Conservation (phyloP, 805 yeast species). For the Candida manassasensis region DNA sequence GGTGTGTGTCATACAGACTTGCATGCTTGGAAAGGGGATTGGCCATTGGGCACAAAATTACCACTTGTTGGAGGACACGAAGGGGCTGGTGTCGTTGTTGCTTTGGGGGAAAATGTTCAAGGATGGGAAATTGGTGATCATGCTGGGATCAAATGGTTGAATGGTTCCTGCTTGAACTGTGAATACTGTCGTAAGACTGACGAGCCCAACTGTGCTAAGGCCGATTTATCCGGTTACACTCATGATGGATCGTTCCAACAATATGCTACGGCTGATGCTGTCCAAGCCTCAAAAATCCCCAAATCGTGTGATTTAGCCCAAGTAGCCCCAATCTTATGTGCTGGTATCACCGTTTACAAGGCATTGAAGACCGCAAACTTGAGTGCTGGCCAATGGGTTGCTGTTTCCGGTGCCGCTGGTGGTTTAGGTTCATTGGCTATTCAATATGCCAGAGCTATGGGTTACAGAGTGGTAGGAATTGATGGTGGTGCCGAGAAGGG, state of each 20-base stretch:
- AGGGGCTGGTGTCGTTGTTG: constrained; percentile 85
- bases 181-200: constrained; percentile 64
- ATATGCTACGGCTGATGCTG: constrained; percentile 83
- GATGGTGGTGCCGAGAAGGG: constrained; percentile 67
- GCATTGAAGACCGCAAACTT: constrained; percentile 77
- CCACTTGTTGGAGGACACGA: constrained; percentile 88
- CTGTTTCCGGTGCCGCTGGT: constrained; percentile 76
- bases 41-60: constrained; percentile 73
- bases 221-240: constrained; percentile 72
- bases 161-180: constrained; percentile 71
- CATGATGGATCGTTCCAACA: constrained; percentile 91
- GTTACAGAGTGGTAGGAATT: constrained; percentile 64
- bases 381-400: constrained; percentile 70
- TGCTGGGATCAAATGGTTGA: constrained; percentile 84
- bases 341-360: constrained; percentile 89
- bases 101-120: constrained; percentile 61
- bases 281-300: constrained; percentile 80
- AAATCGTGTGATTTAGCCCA: constrained; percentile 68
- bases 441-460: constrained; percentile 77
- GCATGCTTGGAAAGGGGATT: constrained; percentile 93
- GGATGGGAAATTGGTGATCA: constrained; percentile 74
- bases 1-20: constrained; percentile 94
- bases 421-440: constrained; percentile 72
- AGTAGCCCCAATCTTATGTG: constrained; percentile 81
- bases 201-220: constrained; percentile 69